Percentiles rank a stretch among this genome's conserved stretches.
Evolutionary conservation across 129 eudicot genomes (phyloP).

Genomic region (Daucus carota): DNA sequence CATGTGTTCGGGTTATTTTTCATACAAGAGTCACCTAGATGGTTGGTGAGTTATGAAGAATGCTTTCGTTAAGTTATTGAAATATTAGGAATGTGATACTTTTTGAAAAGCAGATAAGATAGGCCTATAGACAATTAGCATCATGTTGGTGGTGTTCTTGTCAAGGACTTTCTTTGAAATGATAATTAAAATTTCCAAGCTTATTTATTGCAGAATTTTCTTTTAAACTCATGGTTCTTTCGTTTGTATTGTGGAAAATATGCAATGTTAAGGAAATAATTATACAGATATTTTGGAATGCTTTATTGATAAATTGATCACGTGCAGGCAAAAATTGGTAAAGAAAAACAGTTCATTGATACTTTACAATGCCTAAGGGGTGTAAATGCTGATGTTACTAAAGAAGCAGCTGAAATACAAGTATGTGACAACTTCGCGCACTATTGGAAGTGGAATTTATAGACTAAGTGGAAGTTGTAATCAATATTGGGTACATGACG

Average conservation of each 20-base stretch:
- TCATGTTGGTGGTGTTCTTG: not conserved
- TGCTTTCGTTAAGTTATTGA: not conserved
- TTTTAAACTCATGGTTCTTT: not conserved
- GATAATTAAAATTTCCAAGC: no score
- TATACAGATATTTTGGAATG: not conserved
- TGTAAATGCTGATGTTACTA: conserved; percentile 13
- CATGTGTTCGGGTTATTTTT: conserved; percentile 24
- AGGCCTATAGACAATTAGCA: not conserved
- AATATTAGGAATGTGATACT: not conserved
- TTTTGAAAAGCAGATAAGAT: not conserved
- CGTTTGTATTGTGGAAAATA: not conserved
- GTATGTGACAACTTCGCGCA: conserved; percentile 6
- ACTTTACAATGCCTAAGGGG: conserved; percentile 28
- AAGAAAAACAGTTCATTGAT: conserved; percentile 17
- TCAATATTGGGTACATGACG: not conserved
- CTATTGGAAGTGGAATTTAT: not conserved
- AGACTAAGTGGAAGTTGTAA: not conserved
- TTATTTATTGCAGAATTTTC: not conserved
- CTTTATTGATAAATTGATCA: not conserved
- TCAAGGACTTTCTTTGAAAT: not conserved
- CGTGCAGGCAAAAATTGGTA: conserved; percentile 22
- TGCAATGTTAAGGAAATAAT: not conserved
- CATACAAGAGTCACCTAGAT: conserved; percentile 39
- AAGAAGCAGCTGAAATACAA: conserved; percentile 28
- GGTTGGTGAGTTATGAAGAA: conserved; percentile 28